Evolutionary conservation across 2,329 filamentous ascomycete genomes (phyloP).

Genomic region (Pseudonectria buxi): DNA sequence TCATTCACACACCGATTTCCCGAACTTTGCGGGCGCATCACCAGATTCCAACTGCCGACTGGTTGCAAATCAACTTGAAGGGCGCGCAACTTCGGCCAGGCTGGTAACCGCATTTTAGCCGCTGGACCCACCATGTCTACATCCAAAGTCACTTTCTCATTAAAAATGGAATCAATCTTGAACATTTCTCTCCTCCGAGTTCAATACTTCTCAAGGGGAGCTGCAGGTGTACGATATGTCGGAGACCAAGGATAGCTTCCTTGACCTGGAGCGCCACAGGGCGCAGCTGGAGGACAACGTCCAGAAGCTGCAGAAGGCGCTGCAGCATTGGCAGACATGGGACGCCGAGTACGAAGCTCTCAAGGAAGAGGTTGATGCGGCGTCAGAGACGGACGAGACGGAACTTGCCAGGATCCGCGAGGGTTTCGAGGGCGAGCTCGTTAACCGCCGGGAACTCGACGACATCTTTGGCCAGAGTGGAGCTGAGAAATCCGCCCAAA

Average conservation of each 20-base stretch:
- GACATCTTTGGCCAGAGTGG: constrained; percentile 35
- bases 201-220: constrained; percentile 5
- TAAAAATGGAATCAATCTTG: constrained; percentile 1
- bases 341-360: constrained; percentile 88
- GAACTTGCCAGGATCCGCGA: constrained; percentile 52
- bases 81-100: no score
- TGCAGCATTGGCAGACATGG: constrained; percentile 85
- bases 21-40: no score
- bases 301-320: constrained; percentile 59
- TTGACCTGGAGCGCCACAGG: constrained; percentile 68
- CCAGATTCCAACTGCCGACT: no score
- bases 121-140: no score
- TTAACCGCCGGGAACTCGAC: constrained; percentile 50
- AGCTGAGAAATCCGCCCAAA: constrained; percentile 21
- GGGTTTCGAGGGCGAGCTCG: constrained; percentile 55
- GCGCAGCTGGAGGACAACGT: constrained; percentile 70
- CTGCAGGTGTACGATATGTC: constrained; percentile 29
- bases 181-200: constrained; percentile 6
- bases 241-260: constrained; percentile 43
- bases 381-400: constrained; percentile 37
- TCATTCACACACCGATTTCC: no score
- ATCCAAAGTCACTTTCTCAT: no score
- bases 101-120: no score
- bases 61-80: no score
- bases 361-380: constrained; percentile 67